phyloP scores from a whole-genome alignment of 352 stramenopile species.

The Phytopythium kandeliae region DNA sequence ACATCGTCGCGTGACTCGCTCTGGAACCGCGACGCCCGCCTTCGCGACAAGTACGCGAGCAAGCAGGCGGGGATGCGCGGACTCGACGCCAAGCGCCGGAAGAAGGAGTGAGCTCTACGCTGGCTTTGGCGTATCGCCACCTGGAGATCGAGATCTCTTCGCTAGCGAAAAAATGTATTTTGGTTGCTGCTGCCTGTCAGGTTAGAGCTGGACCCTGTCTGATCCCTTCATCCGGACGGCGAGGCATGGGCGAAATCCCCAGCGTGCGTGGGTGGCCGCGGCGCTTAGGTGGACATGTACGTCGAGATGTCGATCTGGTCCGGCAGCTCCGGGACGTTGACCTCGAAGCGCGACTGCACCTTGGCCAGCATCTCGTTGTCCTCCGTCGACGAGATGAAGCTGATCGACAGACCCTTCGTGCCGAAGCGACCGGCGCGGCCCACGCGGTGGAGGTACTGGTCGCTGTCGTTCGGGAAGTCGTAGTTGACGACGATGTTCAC shows the following conservation, averaged over 20 bases:
- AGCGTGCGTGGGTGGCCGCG: slow-evolving; percentile 10
- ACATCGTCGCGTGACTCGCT: slow-evolving; percentile 85
- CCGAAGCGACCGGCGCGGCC: slow-evolving; percentile 99
- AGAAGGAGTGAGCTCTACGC: slow-evolving; percentile 45
- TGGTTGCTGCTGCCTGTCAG: background rate
- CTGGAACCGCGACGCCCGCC: slow-evolving; percentile 72
- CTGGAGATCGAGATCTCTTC: background rate
- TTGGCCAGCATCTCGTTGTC: slow-evolving; percentile 98
- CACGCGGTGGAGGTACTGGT: slow-evolving; percentile 99
- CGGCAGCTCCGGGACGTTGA: slow-evolving; percentile 99
- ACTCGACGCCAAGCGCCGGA: slow-evolving; percentile 54
- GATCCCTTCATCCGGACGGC: slow-evolving; percentile 4
- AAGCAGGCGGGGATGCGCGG: slow-evolving; percentile 71
- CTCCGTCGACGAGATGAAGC: slow-evolving; percentile 97
- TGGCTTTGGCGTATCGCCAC: background rate
- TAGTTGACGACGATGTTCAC: slow-evolving; percentile 99
- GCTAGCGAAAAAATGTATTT: slow-evolving; percentile 4
- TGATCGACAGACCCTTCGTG: slow-evolving; percentile 99
- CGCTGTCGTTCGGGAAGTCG: slow-evolving; percentile 97
- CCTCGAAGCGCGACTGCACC: slow-evolving; percentile 99
- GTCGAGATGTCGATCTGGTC: slow-evolving; percentile 99
- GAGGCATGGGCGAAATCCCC: background rate
- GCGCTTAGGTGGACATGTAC: slow-evolving; percentile 93
- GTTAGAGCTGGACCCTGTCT: background rate
- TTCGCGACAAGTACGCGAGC: slow-evolving; percentile 76